Evolutionary conservation across 768 basidiomycete genomes (phyloP).

Genomic region (Cystofilobasidium capitatum): DNA sequence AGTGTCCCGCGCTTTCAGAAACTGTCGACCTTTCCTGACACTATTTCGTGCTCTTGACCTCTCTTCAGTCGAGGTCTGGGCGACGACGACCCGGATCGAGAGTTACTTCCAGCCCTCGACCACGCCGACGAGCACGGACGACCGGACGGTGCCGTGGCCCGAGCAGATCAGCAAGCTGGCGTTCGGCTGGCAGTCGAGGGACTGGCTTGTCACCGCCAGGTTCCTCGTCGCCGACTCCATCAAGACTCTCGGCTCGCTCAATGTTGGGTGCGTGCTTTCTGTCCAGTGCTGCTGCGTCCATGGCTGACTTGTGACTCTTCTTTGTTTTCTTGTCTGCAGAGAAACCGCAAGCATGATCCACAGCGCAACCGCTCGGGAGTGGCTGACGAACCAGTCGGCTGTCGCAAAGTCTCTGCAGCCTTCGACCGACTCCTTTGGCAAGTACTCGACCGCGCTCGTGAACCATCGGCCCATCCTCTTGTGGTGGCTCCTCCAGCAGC

Average conservation of each 20-base stretch:
- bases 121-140: neutral
- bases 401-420: constrained; percentile 15
- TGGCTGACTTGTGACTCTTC: neutral
- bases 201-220: constrained; percentile 14
- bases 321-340: neutral
- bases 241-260: neutral
- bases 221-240: constrained; percentile 21
- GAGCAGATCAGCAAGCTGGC: constrained; percentile 12
- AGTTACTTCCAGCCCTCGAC: neutral
- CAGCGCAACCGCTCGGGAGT: constrained; percentile 11
- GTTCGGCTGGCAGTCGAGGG: constrained; percentile 20
- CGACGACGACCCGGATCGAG: constrained; percentile 1
- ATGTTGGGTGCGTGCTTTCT: neutral
- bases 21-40: neutral
- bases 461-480: constrained; percentile 20
- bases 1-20: neutral
- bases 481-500: constrained; percentile 23
- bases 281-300: no score
- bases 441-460: constrained; percentile 9
- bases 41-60: neutral
- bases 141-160: constrained; percentile 1
- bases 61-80: constrained; percentile 17
- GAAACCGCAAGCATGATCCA: constrained; percentile 2
- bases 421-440: neutral
- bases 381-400: constrained; percentile 16